Evolutionary conservation across 2,329 filamentous ascomycete species (phyloP), one percentile per base, ranked within the genome.

Genomic region (Fusarium sp.): DNA sequence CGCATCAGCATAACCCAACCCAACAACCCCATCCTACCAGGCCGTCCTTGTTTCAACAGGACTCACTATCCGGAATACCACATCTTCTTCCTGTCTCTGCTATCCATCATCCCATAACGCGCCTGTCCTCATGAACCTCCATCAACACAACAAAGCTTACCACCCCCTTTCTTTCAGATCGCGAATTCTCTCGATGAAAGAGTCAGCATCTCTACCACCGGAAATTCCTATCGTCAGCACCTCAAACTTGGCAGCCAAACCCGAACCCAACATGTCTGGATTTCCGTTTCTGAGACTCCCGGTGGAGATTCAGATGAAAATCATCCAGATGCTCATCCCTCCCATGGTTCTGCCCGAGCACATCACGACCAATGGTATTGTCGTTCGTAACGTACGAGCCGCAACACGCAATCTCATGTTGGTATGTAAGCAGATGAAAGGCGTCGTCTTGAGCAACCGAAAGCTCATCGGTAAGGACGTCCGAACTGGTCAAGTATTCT

Each of bases 21-120:
- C 18, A 12, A 12, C 12, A 7, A 6, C 1, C 18, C 7, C 9
- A 23, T 18, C 2, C 3, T 14, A 49, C 5, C 0, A 20, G 11
- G 2, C 13, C 33, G 33, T n/a, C n/a, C 14, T 35, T 11, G 7
- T 2, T 8, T 17, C 3, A 26, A 7, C 33, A 18, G 11, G 11
- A 2, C 20, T 17, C 11, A 50, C 7, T 3, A 10, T 18, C 4
- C 10, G 10, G 7, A 11, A 30, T 5, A 2, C 10, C 30, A 30
- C 7, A 30, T 10, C 30, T 30, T 30, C 30, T 30, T 8, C 10
- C 30, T 1, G 30, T 30, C 30, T 30, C 10, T 30, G 5, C 23
- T 23, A 30, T 30, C 30, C 30, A 30, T 11, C 7, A 8, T 30
- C 30, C 10, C 4, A 30, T 30, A 30, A 30, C 30, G 10, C 30